A percentile compares a stretch with the other conserved stretches of the same genome.
Conservation (phyloP, 2,329 filamentous ascomycete species). For the Colletotrichum higginsianum region DNA sequence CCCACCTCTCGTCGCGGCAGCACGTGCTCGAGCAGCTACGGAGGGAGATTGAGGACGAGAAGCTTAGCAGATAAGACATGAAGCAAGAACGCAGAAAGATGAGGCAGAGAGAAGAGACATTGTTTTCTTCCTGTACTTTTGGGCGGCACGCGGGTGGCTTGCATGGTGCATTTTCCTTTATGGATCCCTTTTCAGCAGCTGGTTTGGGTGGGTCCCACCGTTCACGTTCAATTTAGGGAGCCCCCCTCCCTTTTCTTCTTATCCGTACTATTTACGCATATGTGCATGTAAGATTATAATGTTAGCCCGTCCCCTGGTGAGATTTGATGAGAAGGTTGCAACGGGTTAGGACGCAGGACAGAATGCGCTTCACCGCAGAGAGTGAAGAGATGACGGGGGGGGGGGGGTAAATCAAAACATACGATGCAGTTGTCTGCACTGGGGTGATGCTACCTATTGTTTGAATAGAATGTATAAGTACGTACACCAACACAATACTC, state of each 20-base stretch:
- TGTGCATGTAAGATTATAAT: constrained; percentile 30
- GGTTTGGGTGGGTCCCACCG: constrained; percentile 23
- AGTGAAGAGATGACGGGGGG: not conserved
- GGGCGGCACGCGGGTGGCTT: not conserved
- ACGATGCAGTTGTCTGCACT: not conserved
- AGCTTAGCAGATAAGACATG: constrained; percentile 63
- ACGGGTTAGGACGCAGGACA: not conserved
- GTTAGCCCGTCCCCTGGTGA: not conserved
- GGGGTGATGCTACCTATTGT: not conserved
- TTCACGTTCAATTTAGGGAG: constrained; percentile 22
- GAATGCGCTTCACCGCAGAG: not conserved
- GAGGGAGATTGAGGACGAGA: constrained; percentile 90
- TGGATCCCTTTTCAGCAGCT: not conserved
- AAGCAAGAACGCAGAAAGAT: not conserved
- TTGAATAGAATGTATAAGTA: not conserved
- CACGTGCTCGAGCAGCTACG: constrained; percentile 82
- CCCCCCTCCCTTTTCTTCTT: constrained; percentile 22
- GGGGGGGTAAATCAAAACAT: not conserved
- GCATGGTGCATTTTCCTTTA: constrained; percentile 5
- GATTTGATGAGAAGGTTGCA: not conserved
- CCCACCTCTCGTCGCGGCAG: constrained; percentile 83
- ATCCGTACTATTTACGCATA: constrained; percentile 12
- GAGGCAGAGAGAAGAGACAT: not conserved
- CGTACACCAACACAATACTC: not conserved
- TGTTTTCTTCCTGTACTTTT: constrained; percentile 1